Evolutionary conservation across 768 basidiomycete genomes (phyloP), one percentile per base, ranked within the genome.

Genomic region (Collybia nuda): DNA sequence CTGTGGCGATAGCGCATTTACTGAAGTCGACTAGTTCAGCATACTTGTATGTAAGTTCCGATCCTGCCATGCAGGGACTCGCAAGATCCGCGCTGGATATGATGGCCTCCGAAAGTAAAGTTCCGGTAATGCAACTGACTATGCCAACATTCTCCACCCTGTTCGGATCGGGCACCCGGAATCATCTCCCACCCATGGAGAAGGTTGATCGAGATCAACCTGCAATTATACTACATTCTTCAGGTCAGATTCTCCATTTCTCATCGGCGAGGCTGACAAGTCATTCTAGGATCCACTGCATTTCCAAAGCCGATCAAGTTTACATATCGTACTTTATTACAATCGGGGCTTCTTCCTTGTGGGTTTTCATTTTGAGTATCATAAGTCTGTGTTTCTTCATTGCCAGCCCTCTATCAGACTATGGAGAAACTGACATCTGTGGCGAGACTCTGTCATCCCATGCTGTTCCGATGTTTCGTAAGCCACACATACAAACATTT

Each of bases 381-480:
- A 15, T 40, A 26, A 19, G 6, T n/a, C 9, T 40, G 21, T 14
- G 3, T 19, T 7, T 38, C 21, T 6, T 35, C 37, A 38, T 9
- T 15, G 21, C 6, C 6, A n/a, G 14, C 32, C 17, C 5, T 44
- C 32, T 11, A 2, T 32, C 9, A 62, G 60, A 49, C 36, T 52
- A 56, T 18, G 62, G 58, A n/a, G 58, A 63, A 44, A 44, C 47
- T 14, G 62, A 63, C 43, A 21, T 63, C 4, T 57, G 56, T 41
- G 60, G 58, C n/a, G 44, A 50, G 8, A 32, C 55, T 9, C 38
- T 59, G 5, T 55, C 53, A 24, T 50, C 40, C 22, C 60, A 62
- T 22, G 46, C 56, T 5, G 35, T 56, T 5, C 58, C 60, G 17
- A 45, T 54, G 9, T 62, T 57, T 44, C 58, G 56, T 60, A 47